phyloP scores from a whole-genome alignment of 805 yeast species.

The Ogataea populi-albae region DNA sequence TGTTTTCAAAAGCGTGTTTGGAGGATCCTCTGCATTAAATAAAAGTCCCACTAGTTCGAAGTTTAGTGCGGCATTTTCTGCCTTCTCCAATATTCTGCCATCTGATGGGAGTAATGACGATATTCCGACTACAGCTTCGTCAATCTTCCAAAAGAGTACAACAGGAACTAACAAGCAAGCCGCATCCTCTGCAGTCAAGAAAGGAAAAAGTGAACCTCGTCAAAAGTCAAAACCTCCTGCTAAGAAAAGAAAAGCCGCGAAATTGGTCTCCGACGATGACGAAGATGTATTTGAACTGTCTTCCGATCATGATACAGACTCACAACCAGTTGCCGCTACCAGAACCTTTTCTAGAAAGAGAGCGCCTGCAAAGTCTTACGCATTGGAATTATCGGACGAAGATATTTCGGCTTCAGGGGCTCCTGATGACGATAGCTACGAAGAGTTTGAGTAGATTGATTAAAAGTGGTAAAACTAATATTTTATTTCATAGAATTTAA shows the following conservation, averaged over 20 bases:
- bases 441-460: conserved; percentile 18
- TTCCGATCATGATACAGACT: neutral
- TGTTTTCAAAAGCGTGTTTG: conserved; percentile 36
- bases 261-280: conserved; percentile 13
- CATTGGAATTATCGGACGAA: conserved; percentile 13
- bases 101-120: conserved; percentile 4
- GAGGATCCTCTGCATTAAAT: conserved; percentile 17
- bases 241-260: neutral
- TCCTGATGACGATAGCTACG: conserved; percentile 19
- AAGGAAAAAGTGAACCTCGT: too few relatives aligned
- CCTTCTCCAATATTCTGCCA: conserved; percentile 8
- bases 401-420: conserved; percentile 11
- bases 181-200: too few relatives aligned
- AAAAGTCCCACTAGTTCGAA: conserved; percentile 16
- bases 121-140: conserved; percentile 16
- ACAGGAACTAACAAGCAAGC: conserved; percentile 6
- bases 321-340: conserved; percentile 9
- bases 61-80: conserved; percentile 22
- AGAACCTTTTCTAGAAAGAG: conserved; percentile 14
- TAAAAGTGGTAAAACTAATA: too few relatives aligned
- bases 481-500: too few relatives aligned
- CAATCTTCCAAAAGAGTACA: conserved; percentile 15
- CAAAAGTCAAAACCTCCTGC: too few relatives aligned
- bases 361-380: conserved; percentile 20
- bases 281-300: conserved; percentile 5